Conservation (phyloP, 129 eudicot species). For the Chrysanthemum seticuspe region DNA sequence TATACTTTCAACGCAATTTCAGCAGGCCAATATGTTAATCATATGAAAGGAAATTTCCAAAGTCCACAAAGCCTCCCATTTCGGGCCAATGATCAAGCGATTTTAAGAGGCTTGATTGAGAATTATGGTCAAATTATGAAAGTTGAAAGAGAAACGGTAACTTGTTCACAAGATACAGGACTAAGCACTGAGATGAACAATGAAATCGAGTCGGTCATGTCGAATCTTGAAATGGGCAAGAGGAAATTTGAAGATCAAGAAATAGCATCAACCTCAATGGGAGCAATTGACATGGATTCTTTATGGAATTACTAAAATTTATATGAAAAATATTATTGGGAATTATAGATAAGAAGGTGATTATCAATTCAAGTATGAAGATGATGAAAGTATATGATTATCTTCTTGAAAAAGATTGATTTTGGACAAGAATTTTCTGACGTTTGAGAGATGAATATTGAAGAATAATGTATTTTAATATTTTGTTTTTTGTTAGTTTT, state of each 20-base stretch:
- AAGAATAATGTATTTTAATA: background rate
- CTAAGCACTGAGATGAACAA: constrained; percentile 57
- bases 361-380: background rate
- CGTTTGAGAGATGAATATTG: constrained; percentile 17
- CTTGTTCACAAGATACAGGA: constrained; percentile 66
- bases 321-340: background rate
- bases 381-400: constrained; percentile 14
- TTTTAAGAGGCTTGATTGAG: constrained; percentile 43
- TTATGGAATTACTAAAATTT: constrained; percentile 46
- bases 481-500: background rate
- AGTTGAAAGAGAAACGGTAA: constrained; percentile 44
- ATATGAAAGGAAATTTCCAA: constrained; percentile 6
- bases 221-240: constrained; percentile 55
- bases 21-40: constrained; percentile 4
- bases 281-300: constrained; percentile 44
- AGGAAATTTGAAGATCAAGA: constrained; percentile 49
- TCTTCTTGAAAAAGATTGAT: constrained; percentile 26
- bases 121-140: constrained; percentile 38
- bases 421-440: constrained; percentile 16
- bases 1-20: constrained; percentile 17
- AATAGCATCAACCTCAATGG: constrained; percentile 50
- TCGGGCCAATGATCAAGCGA: constrained; percentile 43
- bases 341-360: background rate
- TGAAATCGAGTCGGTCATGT: constrained; percentile 59
- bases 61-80: constrained; percentile 19